Evolutionary conservation across 768 basidiomycete genomes (phyloP).

Genomic region (Panellus pusillus): DNA sequence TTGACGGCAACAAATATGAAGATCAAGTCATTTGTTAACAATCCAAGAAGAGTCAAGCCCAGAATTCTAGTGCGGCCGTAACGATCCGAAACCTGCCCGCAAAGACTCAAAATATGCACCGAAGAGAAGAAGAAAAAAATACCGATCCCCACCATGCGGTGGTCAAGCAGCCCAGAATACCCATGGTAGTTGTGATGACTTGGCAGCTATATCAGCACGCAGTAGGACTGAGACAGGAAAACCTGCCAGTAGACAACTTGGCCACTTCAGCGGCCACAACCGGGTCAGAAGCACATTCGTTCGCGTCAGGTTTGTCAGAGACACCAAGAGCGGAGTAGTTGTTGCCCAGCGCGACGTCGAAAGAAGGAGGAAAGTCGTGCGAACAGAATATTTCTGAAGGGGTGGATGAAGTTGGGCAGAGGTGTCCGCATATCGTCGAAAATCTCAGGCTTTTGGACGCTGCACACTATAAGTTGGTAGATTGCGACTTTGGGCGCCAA

Average conservation of each 20-base stretch:
- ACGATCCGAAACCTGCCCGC: constrained; percentile 53
- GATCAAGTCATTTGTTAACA: constrained; percentile 48
- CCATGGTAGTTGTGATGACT: constrained; percentile 68
- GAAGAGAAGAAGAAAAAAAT: constrained; percentile 16
- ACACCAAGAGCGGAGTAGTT: neutral
- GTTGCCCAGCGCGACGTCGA: constrained; percentile 10
- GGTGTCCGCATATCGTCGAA: constrained; percentile 27
- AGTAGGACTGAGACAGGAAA: neutral
- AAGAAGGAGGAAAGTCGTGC: constrained; percentile 14
- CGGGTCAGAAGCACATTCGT: constrained; percentile 64
- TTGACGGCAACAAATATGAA: constrained; percentile 54
- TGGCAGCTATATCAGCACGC: constrained; percentile 5
- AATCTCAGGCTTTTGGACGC: constrained; percentile 62
- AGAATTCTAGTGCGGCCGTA: constrained; percentile 54
- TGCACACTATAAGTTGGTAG: constrained; percentile 72
- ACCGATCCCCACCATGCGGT: constrained; percentile 87
- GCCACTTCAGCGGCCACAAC: constrained; percentile 73
- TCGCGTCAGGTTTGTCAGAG: constrained; percentile 10
- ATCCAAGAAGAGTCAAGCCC: constrained; percentile 43
- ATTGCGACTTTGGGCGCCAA: constrained; percentile 73
- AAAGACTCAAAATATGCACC: neutral
- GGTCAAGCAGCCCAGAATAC: constrained; percentile 74
- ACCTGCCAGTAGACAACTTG: constrained; percentile 59
- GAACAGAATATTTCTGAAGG: constrained; percentile 8
- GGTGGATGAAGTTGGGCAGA: neutral